Evolutionary conservation across 805 yeast species (phyloP), one percentile per base, ranked within the genome.

Genomic region (Yarrowia divulgata): DNA sequence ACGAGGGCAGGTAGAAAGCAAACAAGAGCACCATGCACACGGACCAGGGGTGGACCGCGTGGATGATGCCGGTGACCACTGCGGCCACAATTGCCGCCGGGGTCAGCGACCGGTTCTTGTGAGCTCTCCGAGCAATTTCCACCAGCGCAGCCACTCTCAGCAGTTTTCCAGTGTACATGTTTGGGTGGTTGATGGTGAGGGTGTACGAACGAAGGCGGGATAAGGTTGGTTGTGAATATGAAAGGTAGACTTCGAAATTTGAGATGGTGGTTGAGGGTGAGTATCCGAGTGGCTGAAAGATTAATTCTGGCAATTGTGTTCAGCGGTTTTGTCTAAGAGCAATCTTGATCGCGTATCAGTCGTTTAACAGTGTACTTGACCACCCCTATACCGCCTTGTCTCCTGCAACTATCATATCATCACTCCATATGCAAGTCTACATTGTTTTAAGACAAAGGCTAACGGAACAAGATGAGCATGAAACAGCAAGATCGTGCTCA

Each of bases 1-100:
- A 80, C 0, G 82, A 79, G 0, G 83, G 74, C 23, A 80, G 68
- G 71, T 77, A 82, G 71, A 82, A 82, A 13, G 75, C 73, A 7
- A 81, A 68, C 12, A 81, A 71, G 19, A 82, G 73, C 0, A 73
- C 70, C 49, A 82, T 69, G 55, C 75, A 77, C 2, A 81, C 73
- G 29, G 77, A 77, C 63, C 81, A 74, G 3, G 77, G 75, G 34
- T 82, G 81, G 19, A 78, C 67, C 1, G 81, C 76, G 71, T 82
- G 85, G 55, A 82, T 73, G n/a, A 78, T 14, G 0, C 84, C 85
- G 0, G 81, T 77, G 14, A 77, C 60, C 3, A 79, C 58, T 0
- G 84, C 84, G 0, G 81, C 79, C 1, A 72, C 49, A 12, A 80
- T 75, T 1, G 84, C 85, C 3, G 71, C 57, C 0, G 74, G 72